Evolutionary conservation across 2,329 filamentous ascomycete species (phyloP), one percentile per base, ranked within the genome.

Genomic region (Penicillium decumbens): DNA sequence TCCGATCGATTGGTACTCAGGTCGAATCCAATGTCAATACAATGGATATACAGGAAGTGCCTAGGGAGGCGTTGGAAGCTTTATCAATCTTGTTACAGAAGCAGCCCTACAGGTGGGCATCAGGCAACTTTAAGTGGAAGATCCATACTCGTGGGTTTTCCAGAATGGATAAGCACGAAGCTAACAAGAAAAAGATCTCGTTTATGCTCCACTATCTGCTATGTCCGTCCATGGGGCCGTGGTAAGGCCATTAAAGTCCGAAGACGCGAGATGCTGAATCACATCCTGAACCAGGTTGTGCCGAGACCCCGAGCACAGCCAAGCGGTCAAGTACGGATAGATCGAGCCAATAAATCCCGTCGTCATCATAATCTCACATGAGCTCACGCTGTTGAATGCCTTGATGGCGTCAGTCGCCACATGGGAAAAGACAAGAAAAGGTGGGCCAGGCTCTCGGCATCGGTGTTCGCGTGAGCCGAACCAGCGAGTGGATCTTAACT

Each of bases 1-100:
- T 59, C 49, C 23, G 58, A 57, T 25, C 27, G 49, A 23, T 45
- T 44, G 15, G 44, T 35, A 15, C n/a, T 25, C 38, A 50, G 45
- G 24, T 29, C 3, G 32, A 24, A 1, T 25, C 23, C 40, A 43
- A 25, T 18, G 8, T 30, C 8, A 25, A n/a, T 13, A 6, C 33
- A 27, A 27, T 2, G 38, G 10, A 40, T n/a, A 40, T 23, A 40
- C 38, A n/a, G 13, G 3, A 6, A n/a, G 20, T 25, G 37, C 20
- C 37, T 13, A 12, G 13, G 18, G 33, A 18, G 0, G 20, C 4
- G 2, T 25, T 39, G 9, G 10, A 39, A n/a, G 8, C 10, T 20
- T 33, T n/a, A 20, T 7, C 8, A 6, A 13, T 18, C 4, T 20
- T 46, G 44, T 23, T 39, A 20, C 30, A 28, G 28, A 18, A 4